Conservation (phyloP, 306 rosid species). For the Cicer chorassanicum region DNA sequence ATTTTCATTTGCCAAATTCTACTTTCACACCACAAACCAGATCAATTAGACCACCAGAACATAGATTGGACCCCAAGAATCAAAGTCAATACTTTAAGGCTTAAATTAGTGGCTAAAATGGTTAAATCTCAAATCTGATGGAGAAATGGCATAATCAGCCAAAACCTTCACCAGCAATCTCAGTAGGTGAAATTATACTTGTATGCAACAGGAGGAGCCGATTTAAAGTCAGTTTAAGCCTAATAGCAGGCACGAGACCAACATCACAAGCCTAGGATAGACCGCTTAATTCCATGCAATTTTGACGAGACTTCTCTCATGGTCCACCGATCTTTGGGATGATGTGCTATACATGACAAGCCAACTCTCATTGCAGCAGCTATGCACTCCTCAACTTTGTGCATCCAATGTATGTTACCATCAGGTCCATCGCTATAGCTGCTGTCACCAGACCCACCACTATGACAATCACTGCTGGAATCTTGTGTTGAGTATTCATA, state of each 20-base stretch:
- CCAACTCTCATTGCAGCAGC: constrained; percentile 41
- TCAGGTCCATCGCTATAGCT: background rate
- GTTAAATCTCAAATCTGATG: no score
- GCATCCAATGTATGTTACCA: background rate
- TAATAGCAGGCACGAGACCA: background rate
- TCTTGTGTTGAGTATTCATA: constrained; percentile 18
- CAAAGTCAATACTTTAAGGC: no score
- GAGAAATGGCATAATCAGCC: no score
- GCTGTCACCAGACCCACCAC: background rate
- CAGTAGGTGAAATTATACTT: no score
- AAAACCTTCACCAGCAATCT: no score
- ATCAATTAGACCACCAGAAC: no score
- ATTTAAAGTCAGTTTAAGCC: no score
- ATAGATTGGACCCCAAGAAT: no score
- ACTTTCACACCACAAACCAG: no score
- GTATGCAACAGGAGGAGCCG: no score
- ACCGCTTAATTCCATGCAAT: constrained; percentile 35
- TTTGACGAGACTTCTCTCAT: constrained; percentile 44
- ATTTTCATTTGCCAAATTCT: no score
- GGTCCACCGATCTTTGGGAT: constrained; percentile 48
- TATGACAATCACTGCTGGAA: background rate
- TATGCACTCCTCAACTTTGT: constrained; percentile 40
- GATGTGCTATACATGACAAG: constrained; percentile 41
- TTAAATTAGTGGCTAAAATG: no score
- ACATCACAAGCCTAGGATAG: constrained; percentile 21